Conservation (phyloP, 2,329 filamentous ascomycete genomes). For the Emmonsiellopsis sp. region DNA sequence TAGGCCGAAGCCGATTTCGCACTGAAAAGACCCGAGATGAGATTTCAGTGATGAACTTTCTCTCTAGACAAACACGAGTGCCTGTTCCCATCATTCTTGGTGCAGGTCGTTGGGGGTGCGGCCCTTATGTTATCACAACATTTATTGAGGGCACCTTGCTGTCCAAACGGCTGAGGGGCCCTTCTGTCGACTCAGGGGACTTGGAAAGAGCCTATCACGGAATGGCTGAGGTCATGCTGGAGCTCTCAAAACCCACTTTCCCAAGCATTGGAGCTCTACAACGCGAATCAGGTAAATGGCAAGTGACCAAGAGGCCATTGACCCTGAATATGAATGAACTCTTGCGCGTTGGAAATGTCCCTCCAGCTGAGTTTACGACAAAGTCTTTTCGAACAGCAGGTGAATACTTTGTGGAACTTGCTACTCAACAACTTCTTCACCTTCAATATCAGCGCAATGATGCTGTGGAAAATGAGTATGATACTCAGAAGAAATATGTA, state of each 20-base stretch:
- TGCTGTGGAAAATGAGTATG: slow-evolving; percentile 25
- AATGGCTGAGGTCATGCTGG: slow-evolving; percentile 13
- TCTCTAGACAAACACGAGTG: slow-evolving; percentile 17
- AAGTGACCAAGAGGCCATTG: slow-evolving; percentile 6
- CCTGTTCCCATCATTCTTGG: slow-evolving; percentile 18
- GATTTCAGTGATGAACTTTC: slow-evolving; percentile 13
- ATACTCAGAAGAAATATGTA: slow-evolving; percentile 36
- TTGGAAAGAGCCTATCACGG: slow-evolving; percentile 10
- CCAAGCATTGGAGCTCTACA: slow-evolving; percentile 11
- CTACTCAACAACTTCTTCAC: slow-evolving; percentile 13
- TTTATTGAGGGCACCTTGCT: slow-evolving; percentile 20
- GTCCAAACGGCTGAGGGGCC: slow-evolving; percentile 14
- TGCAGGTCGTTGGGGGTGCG: slow-evolving; percentile 13
- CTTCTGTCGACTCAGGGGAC: slow-evolving; percentile 7
- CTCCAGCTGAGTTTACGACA: background rate
- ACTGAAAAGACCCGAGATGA: slow-evolving; percentile 12
- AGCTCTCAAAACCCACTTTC: slow-evolving; percentile 13
- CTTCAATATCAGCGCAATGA: slow-evolving; percentile 35
- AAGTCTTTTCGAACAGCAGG: background rate
- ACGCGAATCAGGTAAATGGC: background rate
- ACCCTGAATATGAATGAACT: slow-evolving; percentile 11
- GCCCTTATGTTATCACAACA: slow-evolving; percentile 20
- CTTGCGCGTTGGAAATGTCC: slow-evolving; percentile 2
- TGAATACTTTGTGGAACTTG: slow-evolving; percentile 7
- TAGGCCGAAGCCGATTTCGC: slow-evolving; percentile 11